phyloP scores from a whole-genome alignment of 202 grass and related monocot species.

The Panicum hallii region DNA sequence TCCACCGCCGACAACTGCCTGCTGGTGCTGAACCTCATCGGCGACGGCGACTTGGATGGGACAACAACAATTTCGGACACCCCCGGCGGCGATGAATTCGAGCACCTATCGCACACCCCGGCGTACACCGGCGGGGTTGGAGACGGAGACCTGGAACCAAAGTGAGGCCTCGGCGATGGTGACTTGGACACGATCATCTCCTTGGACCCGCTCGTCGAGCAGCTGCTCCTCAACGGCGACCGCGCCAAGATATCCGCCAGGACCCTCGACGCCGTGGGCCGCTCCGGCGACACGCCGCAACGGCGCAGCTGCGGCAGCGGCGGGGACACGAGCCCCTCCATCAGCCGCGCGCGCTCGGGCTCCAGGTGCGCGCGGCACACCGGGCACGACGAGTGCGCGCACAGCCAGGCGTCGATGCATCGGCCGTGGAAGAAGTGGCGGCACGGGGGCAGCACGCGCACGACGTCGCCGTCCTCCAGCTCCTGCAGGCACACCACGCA shows the following conservation, averaged over 20 bases:
- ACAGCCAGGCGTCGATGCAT: slow-evolving; percentile 77
- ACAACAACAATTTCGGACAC: slow-evolving; percentile 26
- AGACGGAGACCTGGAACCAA: slow-evolving; percentile 37
- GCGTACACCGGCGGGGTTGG: neutral
- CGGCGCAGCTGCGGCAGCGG: slow-evolving; percentile 51
- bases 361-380: slow-evolving; percentile 57
- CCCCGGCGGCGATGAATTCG: slow-evolving; percentile 9
- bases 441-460: slow-evolving; percentile 66
- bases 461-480: slow-evolving; percentile 63
- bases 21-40: neutral
- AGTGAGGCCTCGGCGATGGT: slow-evolving; percentile 21
- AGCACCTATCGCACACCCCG: neutral
- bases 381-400: slow-evolving; percentile 56
- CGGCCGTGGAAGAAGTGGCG: slow-evolving; percentile 69
- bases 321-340: slow-evolving; percentile 27
- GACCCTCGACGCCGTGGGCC: slow-evolving; percentile 41
- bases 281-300: slow-evolving; percentile 52
- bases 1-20: slow-evolving; percentile 30
- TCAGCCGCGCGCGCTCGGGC: neutral
- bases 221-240: slow-evolving; percentile 31
- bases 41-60: slow-evolving; percentile 43
- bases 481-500: slow-evolving; percentile 70
- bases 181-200: slow-evolving; percentile 27
- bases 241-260: slow-evolving; percentile 44
- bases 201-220: slow-evolving; percentile 23